phyloP scores from a whole-genome alignment of 202 grass and related monocot genomes.

The Elaeis oleifera region DNA sequence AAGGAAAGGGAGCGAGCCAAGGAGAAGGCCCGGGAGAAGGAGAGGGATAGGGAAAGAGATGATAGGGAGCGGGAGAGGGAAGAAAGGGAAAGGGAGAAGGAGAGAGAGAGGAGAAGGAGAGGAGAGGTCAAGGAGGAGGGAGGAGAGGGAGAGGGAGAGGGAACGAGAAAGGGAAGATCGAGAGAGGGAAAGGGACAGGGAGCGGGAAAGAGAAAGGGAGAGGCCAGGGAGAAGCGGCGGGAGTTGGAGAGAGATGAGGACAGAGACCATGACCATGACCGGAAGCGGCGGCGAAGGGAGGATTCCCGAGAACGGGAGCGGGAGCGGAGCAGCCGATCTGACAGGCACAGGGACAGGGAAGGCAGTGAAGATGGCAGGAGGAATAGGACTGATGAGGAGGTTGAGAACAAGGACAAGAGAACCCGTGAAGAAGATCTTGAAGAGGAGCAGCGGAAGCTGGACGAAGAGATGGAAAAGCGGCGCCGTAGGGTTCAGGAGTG shows the following conservation, averaged over 20 bases:
- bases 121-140: neutral
- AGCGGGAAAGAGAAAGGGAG: constrained; percentile 19
- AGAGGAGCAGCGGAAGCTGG: constrained; percentile 77
- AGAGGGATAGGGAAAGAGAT: constrained; percentile 16
- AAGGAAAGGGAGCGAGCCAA: neutral
- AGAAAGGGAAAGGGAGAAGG: too few relatives aligned
- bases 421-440: constrained; percentile 71
- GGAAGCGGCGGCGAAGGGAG: constrained; percentile 68
- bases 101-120: too few relatives aligned
- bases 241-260: constrained; percentile 19
- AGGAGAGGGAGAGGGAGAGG: neutral
- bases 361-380: constrained; percentile 18
- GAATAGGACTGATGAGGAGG: constrained; percentile 27
- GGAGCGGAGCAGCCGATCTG: constrained; percentile 17
- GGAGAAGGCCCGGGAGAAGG: constrained; percentile 34
- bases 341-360: constrained; percentile 5
- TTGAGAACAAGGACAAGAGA: constrained; percentile 35
- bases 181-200: neutral
- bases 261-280: constrained; percentile 21
- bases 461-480: constrained; percentile 87
- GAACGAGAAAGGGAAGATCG: too few relatives aligned
- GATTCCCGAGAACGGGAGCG: constrained; percentile 28
- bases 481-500: constrained; percentile 82
- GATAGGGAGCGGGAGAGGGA: constrained; percentile 6
- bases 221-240: constrained; percentile 25